Base-by-base conservation (phyloP, 2,329 filamentous ascomycete genomes). In the Nemania sp. region DNA sequence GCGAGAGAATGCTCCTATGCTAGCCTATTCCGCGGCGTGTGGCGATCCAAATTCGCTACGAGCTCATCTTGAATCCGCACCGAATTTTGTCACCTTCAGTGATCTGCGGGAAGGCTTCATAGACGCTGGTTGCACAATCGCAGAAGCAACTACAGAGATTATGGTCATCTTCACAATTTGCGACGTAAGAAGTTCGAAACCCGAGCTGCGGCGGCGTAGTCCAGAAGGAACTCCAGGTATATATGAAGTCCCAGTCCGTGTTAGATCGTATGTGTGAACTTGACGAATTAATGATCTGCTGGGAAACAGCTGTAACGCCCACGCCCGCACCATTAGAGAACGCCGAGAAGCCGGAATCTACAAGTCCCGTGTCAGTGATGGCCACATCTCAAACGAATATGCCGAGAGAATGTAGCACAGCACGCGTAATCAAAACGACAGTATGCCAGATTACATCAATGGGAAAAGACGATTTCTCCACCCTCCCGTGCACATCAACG, bases 21-120 rank as follows among this genome's bases (percentile, higher is more conserved):
- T 81, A 43, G 73, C 76, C 41, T 57, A 52, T 14, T 65, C 68
- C 33, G 70, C 77, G 12, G 69, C 70, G 48, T 81, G 79, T 65
- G 78, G 76, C 41, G 66, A 78, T 61, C 64, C 66, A 52, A 68
- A 66, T 51, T 69, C 72, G 33, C 70, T 81, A 57, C 64, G 68
- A 46, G 54, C 69, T 61, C 82, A 79, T 66, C 69, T 82, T 44
- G 55, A 62, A 8, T 57, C 64, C 28, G 68, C 72, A 24, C 56
- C 70, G 12, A 44, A 62, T 48, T 57, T 66, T 57, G 60, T 70
- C 52, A 61, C 65, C 41, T 45, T 65, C 12, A 48, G 55, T 15
- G 69, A 74, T 42, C 55, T 82, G 52, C 68, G 75, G 59, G 56
- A 57, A 11, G 75, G 73, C 57, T 73, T 73, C 56, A 45, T 61